Evolutionary conservation across 371 early-diverging fungal genomes (phyloP).

Genomic region (Encephalitozoon romaleae): DNA sequence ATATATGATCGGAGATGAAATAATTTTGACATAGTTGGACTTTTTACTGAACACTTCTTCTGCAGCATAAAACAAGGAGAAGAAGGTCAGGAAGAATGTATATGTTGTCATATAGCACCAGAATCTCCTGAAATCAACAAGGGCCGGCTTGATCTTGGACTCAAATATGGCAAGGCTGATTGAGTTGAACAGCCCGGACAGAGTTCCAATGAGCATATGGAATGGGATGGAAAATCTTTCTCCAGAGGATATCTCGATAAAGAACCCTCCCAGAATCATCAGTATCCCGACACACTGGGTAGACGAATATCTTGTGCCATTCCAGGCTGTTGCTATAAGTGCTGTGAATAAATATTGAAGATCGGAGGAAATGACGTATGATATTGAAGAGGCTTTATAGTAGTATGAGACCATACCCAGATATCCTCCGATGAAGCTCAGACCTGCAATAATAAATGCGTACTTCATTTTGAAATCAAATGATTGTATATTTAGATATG

Average conservation of each 20-base stretch:
- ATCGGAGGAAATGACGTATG: neutral
- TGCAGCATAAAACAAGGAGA: neutral
- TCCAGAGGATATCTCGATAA: neutral
- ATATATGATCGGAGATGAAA: neutral
- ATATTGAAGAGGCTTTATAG: neutral
- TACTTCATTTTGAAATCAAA: slow-evolving; percentile 1
- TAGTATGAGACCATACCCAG: neutral
- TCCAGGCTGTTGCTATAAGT: neutral
- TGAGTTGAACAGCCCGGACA: neutral
- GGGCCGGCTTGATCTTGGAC: neutral
- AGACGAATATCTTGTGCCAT: neutral
- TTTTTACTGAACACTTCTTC: neutral
- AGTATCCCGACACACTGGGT: neutral
- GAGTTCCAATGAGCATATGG: neutral
- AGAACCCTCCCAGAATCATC: neutral
- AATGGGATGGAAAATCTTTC: neutral
- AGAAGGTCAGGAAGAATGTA: neutral
- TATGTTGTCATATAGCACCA: slow-evolving; percentile 13
- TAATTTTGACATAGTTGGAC: neutral
- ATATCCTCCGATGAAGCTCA: neutral
- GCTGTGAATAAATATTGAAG: neutral
- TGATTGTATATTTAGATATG: neutral
- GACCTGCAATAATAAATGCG: neutral
- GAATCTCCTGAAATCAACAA: neutral
- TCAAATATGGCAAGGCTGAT: neutral